Evolutionary conservation across 441 rosid species (phyloP).

Genomic region (Kokia cookei): DNA sequence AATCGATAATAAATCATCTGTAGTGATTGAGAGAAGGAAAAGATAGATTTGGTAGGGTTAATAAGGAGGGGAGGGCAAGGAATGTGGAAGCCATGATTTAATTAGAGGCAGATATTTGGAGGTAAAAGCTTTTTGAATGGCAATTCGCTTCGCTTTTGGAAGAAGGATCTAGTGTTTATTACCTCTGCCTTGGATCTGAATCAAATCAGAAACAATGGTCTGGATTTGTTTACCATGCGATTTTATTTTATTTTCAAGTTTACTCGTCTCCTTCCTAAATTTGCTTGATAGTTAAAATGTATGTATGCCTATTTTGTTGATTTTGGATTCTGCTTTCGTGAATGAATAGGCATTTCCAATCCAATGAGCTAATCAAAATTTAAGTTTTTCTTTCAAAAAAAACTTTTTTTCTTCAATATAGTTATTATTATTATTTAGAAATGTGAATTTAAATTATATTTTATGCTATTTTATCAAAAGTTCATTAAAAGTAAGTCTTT

Average conservation of each 20-base stretch:
- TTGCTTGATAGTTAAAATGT: background rate
- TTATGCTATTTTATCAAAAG: background rate
- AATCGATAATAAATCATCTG: background rate
- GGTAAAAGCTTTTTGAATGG: background rate
- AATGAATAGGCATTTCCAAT: background rate
- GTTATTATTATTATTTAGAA: background rate
- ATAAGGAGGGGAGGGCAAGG: background rate
- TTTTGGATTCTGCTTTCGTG: background rate
- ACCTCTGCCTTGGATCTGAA: slow-evolving; percentile 19
- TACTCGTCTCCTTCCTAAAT: background rate
- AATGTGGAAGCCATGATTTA: background rate
- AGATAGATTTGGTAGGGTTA: background rate
- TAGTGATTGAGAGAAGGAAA: background rate
- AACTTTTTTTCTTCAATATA: background rate
- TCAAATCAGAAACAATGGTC: slow-evolving; percentile 28
- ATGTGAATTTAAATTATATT: background rate
- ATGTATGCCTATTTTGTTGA: background rate
- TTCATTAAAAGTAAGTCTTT: background rate
- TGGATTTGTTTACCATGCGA: background rate
- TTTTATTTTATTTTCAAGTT: background rate
- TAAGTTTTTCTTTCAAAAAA: no score
- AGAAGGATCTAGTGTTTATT: slow-evolving; percentile 18
- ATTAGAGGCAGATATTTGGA: slow-evolving; percentile 9
- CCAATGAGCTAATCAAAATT: background rate
- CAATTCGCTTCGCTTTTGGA: slow-evolving; percentile 14